These are phyloP conservation scores for Thielaviopsis punctulata DNA, from an alignment of 2,329 filamentous ascomycete species.

Conservation along the genomic window DNA sequence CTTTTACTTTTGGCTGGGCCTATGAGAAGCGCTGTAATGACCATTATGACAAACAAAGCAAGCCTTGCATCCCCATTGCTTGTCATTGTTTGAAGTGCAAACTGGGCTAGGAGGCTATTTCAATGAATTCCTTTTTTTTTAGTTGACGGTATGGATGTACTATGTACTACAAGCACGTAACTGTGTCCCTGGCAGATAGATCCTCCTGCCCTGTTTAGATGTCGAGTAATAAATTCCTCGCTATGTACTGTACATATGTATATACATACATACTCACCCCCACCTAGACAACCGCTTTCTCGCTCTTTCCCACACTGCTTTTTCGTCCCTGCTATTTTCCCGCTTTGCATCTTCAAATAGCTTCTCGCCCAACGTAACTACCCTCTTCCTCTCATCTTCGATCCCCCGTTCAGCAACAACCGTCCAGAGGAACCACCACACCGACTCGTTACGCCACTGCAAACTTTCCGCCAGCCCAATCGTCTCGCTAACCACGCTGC, in stretches of 20 bases:
- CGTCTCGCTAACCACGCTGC: constrained; percentile 23
- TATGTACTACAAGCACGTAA: no score
- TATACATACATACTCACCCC: neutral
- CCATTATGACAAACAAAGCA: no score
- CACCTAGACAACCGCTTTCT: neutral
- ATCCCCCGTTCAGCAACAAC: constrained; percentile 3
- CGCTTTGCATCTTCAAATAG: constrained; percentile 6
- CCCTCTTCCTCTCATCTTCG: neutral
- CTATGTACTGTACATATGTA: no score
- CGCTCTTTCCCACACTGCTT: neutral
- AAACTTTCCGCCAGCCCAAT: constrained; percentile 33
- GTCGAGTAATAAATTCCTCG: neutral
- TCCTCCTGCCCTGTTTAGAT: no score
- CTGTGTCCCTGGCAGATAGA: no score
- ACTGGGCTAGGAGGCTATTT: no score
- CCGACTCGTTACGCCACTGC: constrained; percentile 43
- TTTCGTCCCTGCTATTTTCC: neutral
- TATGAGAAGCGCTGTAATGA: no score
- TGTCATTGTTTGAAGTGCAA: no score
- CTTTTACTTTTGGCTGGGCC: no score
- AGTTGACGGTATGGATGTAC: no score
- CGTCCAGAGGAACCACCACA: constrained; percentile 47
- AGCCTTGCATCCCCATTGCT: no score
- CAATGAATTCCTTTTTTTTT: no score
- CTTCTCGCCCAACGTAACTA: constrained; percentile 1